phyloP scores from a whole-genome alignment of 441 rosid species.

The Flueggea neowawraea region DNA sequence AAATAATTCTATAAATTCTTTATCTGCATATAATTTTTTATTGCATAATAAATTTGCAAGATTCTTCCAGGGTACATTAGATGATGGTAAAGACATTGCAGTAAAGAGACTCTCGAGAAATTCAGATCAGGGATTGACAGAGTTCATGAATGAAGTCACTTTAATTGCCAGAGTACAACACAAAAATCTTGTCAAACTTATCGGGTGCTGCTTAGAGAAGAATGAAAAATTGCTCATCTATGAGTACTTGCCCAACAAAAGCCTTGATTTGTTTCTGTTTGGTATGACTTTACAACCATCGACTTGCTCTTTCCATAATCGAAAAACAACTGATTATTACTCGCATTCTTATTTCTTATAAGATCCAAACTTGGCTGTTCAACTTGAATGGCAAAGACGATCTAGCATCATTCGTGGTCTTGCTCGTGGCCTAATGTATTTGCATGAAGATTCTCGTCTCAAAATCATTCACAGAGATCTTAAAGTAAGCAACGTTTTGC shows the following conservation, averaged over 20 bases:
- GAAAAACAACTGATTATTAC: not conserved
- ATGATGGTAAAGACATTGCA: conserved; percentile 26
- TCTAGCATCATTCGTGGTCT: conserved; percentile 24
- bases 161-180: conserved; percentile 33
- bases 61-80: conserved; percentile 19
- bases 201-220: conserved; percentile 28
- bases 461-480: conserved; percentile 27
- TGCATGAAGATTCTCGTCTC: conserved; percentile 37
- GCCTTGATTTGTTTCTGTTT: conserved; percentile 27
- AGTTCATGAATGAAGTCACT: conserved; percentile 27
- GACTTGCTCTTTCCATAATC: too few relatives aligned
- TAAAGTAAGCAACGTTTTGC: conserved; percentile 28
- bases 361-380: conserved; percentile 20
- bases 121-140: conserved; percentile 28
- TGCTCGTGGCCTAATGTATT: conserved; percentile 31
- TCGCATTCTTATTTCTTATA: not conserved
- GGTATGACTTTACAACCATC: conserved; percentile 8
- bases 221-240: conserved; percentile 26
- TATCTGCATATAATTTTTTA: not conserved
- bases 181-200: conserved; percentile 27
- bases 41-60: not conserved
- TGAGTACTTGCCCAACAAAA: conserved; percentile 31
- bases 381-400: conserved; percentile 29
- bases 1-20: too few relatives aligned
- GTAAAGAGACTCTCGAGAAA: conserved; percentile 30